Evolutionary conservation across 495 filamentous ascomycete genomes (phyloP), one percentile per base, ranked within the genome.

Genomic region (Extremus antarcticus): DNA sequence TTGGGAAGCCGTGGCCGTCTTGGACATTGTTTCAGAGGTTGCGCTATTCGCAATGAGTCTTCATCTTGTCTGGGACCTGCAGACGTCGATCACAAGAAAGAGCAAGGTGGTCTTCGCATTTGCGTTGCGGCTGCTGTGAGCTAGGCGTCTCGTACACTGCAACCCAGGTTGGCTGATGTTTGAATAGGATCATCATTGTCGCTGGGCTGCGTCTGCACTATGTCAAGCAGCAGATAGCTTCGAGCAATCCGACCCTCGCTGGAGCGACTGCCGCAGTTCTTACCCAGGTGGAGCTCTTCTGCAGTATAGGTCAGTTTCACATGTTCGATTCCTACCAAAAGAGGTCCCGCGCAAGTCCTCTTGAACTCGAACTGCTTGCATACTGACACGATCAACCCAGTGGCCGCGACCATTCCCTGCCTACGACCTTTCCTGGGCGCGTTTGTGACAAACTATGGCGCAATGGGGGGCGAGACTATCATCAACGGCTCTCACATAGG

Each of bases 41-140:
- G 25, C 53, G 7, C 51, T 64, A 1, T 29, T 59, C 16, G 16
- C 47, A 11, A 38, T 64, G 13, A 50, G 59, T 0, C 20, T 59
- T 16, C 48, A 40, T 19, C 51, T 64, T 13, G 51, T 64, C 41
- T 61, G 55, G 55, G 35, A 38, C 16, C 54, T 64, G 23, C 62
- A 64, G 39, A 64, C 62, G 62, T 41, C 51, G 10, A 2, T 38
- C 7, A 4, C 13, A 10, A 47, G 11, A 10, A 55, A 55, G 22
- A 2, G 20, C 24, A 3, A 7, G 11, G 29, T 55, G 24, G 15
- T 25, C 40, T 17, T 20, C 22, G 43, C 53, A 4, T 49, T 55
- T 20, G 20, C 10, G 3, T 22, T 54, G 13, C 29, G 51, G 3
- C n/a, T 54, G 39, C 51, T 22, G 51, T 47, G 7, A 48, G 9